Percentiles rank a stretch among this genome's conserved stretches.
phyloP scores from a whole-genome alignment of 1,284 basidiomycete genomes.

The Austroboletus niveus region DNA sequence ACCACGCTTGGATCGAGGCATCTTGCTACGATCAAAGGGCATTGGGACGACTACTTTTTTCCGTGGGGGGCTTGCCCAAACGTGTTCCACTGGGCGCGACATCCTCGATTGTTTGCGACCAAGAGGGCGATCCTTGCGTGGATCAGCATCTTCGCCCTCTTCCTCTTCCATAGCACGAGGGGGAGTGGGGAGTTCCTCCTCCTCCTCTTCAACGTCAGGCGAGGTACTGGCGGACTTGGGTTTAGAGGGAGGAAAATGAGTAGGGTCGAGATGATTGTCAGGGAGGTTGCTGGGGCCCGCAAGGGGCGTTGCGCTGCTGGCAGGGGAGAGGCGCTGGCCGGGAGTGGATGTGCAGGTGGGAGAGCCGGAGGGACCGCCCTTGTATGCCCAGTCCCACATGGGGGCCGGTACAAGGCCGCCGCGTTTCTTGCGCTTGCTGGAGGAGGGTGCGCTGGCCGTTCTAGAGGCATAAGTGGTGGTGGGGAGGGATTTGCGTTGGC shows the following conservation, averaged over 20 bases:
- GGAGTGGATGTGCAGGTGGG: conserved; percentile 12
- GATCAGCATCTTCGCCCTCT: conserved; percentile 51
- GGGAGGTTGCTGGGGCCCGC: conserved; percentile 14
- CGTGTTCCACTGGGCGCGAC: too few species aligned
- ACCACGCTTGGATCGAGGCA: conserved; percentile 20
- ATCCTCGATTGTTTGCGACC: conserved; percentile 15
- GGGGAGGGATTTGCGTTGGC: conserved; percentile 3
- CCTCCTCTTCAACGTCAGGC: conserved; percentile 38
- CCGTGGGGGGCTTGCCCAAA: not conserved
- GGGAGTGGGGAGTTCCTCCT: conserved; percentile 52
- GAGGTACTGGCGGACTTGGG: conserved; percentile 24
- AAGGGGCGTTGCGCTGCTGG: not conserved
- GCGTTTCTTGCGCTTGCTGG: conserved; percentile 52
- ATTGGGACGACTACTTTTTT: conserved; percentile 19
- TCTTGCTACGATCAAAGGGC: conserved; percentile 20
- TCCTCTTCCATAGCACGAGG: conserved; percentile 63
- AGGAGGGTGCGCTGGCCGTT: conserved; percentile 19
- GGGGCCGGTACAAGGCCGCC: conserved; percentile 66
- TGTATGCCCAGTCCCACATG: conserved; percentile 76
- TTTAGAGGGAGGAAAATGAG: conserved; percentile 1
- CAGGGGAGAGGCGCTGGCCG: conserved; percentile 4
- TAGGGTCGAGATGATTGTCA: not conserved
- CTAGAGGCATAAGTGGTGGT: conserved; percentile 11
- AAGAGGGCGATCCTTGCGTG: conserved; percentile 34
- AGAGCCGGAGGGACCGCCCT: conserved; percentile 27